phyloP scores from a whole-genome alignment of 2,329 filamentous ascomycete species.

The Blastomyces percursus region DNA sequence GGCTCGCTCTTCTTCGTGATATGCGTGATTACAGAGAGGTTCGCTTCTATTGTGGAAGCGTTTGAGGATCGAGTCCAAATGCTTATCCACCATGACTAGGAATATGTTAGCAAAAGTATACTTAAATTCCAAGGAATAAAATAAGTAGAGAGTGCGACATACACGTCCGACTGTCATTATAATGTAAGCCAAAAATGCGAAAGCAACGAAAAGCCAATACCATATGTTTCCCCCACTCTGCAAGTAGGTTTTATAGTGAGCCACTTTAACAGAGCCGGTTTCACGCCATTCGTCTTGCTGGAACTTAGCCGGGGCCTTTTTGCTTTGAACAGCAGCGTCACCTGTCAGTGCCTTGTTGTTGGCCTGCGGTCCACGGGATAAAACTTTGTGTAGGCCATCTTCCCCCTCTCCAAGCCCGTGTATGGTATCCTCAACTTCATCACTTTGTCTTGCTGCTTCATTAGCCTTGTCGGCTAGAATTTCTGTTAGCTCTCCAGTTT shows the following conservation, averaged over 20 bases:
- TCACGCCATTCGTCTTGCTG: slow-evolving; percentile 65
- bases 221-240: slow-evolving; percentile 52
- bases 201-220: slow-evolving; percentile 48
- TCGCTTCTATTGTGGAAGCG: slow-evolving; percentile 8
- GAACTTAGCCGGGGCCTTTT: slow-evolving; percentile 51
- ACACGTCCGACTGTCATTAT: slow-evolving; percentile 42
- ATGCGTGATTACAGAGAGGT: slow-evolving; percentile 12
- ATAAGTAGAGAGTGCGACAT: slow-evolving; percentile 17
- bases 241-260: slow-evolving; percentile 59
- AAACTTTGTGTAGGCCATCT: slow-evolving; percentile 39
- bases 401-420: slow-evolving; percentile 27
- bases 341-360: slow-evolving; percentile 6
- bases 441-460: slow-evolving; percentile 42
- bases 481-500: slow-evolving; percentile 31
- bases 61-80: slow-evolving; percentile 34
- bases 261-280: slow-evolving; percentile 55
- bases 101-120: not conserved
- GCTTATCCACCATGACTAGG: slow-evolving; percentile 39
- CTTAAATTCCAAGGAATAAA: not conserved
- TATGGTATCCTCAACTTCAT: slow-evolving; percentile 28
- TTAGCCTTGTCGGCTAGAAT: slow-evolving; percentile 32
- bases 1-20: slow-evolving; percentile 4
- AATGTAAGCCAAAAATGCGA: slow-evolving; percentile 47
- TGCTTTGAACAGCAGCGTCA: slow-evolving; percentile 10
- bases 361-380: slow-evolving; percentile 19